Conservation (phyloP, 805 yeast genomes). For the Candida pseudofarinosa region DNA sequence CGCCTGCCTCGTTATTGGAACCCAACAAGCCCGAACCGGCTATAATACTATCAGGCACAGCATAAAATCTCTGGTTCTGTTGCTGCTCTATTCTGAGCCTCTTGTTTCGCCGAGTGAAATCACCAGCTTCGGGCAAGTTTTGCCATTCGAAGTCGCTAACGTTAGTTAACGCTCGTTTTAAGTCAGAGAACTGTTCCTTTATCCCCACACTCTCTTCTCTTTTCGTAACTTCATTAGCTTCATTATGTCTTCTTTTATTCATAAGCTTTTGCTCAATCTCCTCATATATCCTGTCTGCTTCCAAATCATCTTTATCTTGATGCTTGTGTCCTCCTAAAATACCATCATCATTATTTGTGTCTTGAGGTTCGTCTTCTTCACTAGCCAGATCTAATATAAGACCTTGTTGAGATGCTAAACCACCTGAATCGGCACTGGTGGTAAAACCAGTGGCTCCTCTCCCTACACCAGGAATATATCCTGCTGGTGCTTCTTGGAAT, state of each 20-base stretch:
- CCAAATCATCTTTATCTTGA: conserved; percentile 58
- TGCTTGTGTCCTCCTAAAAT: conserved; percentile 18
- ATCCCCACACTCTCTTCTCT: conserved; percentile 13
- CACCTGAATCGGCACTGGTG: conserved; percentile 74
- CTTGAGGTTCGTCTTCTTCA: conserved; percentile 14
- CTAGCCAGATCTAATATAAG: conserved; percentile 28
- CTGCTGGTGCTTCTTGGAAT: conserved; percentile 83
- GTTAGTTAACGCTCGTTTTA: conserved; percentile 56
- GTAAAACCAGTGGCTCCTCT: conserved; percentile 95
- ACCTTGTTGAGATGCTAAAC: conserved; percentile 26
- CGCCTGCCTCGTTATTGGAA: conserved; percentile 10
- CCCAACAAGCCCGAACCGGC: conserved; percentile 19
- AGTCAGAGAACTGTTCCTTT: conserved; percentile 54
- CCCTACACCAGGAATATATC: conserved; percentile 89
- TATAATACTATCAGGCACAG: conserved; percentile 73
- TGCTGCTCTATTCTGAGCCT: conserved; percentile 61
- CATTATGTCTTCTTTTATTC: conserved; percentile 21
- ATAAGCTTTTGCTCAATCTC: conserved; percentile 58
- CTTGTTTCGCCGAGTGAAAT: conserved; percentile 76
- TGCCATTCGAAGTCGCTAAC: conserved; percentile 77
- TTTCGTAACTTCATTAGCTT: conserved; percentile 5
- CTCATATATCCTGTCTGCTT: conserved; percentile 69
- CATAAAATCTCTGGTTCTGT: conserved; percentile 65
- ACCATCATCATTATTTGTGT: conserved; percentile 30
- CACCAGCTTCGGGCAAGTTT: conserved; percentile 81